A percentile compares a stretch with the other conserved stretches of the same genome.
Conservation (phyloP, 345 rosid genomes). For the Populus euphratica region DNA sequence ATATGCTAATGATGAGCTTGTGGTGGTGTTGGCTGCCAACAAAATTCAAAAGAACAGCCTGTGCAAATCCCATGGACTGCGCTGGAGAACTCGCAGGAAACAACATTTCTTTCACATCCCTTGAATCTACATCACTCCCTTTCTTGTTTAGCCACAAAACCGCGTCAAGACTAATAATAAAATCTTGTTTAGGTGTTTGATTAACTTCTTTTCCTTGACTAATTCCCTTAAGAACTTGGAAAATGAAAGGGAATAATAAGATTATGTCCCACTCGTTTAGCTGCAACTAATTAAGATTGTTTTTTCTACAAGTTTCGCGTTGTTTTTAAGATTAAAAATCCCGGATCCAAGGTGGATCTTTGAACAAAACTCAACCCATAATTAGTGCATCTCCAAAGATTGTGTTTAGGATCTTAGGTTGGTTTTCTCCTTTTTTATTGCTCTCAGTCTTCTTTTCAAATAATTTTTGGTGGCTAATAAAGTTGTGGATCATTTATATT, state of each 20-base stretch:
- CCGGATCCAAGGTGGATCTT: neutral
- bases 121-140: neutral
- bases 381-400: neutral
- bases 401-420: neutral
- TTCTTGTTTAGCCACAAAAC: slow-evolving; percentile 21
- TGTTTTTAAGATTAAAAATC: neutral
- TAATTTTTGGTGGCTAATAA: no score
- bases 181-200: neutral
- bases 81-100: slow-evolving; percentile 25
- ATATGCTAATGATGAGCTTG: slow-evolving; percentile 13
- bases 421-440: neutral
- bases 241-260: neutral
- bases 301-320: neutral
- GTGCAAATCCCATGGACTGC: slow-evolving; percentile 46
- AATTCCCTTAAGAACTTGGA: neutral
- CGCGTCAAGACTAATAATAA: slow-evolving; percentile 31
- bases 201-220: slow-evolving; percentile 2
- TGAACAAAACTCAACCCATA: neutral
- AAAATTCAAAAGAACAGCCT: slow-evolving; percentile 32
- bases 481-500: no score
- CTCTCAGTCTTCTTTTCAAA: no score
- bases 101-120: slow-evolving; percentile 21
- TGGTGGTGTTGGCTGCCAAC: neutral
- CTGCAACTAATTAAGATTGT: neutral
- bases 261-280: neutral